Evolutionary conservation across 2,329 filamentous ascomycete species (phyloP), one percentile per base, ranked within the genome.

Genomic region (Aureobasidium leucospermi): DNA sequence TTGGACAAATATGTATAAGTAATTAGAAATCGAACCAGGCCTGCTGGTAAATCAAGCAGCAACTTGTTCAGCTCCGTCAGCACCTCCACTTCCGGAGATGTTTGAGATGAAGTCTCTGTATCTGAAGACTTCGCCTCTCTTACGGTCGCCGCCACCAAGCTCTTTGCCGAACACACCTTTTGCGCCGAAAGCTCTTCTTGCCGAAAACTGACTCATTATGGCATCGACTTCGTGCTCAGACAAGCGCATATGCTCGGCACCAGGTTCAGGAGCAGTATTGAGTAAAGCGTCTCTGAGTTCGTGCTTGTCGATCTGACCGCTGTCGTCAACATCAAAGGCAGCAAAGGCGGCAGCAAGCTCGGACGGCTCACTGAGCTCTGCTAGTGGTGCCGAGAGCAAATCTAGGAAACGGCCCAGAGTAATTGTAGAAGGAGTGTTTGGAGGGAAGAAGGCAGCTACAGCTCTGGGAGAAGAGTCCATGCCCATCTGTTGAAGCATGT

Each of bases 291-390:
- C 89, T 47, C 88, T 85, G 63, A 99, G 75, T 72, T 96, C 90
- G 0, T 77, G 81, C 19, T 96, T 76, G 69, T 97, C 91, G 41
- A 97, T 85, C 73, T 96, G 91, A 3, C 94, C 94, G 67, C 89
- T 94, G 71, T 99, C 94, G 63, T 96, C 91, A 63, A 96, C 89
- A 69, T 99, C 94, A 70, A 97, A 97, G 0, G 94, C 94, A 2
- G 90, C 90, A 66, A 99, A 93, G 0, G 94, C 94, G 1, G 91
- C 93, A 19, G 90, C 78, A 9, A 99, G 81, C 70, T 99, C 94
- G 15, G 85, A 81, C 23, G 85, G 83, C 0, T 89, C 86, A 0
- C 90, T 95, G 16, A 97, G 78, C 0, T 85, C 82, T 1, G 85
- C 83, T 3, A 97, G 78, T 2, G 89, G 81, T 9, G 84, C 82